Percentiles rank a stretch among this genome's conserved stretches.
phyloP scores from a whole-genome alignment of 1,284 basidiomycete species.

The Fomitopsis pinicola region DNA sequence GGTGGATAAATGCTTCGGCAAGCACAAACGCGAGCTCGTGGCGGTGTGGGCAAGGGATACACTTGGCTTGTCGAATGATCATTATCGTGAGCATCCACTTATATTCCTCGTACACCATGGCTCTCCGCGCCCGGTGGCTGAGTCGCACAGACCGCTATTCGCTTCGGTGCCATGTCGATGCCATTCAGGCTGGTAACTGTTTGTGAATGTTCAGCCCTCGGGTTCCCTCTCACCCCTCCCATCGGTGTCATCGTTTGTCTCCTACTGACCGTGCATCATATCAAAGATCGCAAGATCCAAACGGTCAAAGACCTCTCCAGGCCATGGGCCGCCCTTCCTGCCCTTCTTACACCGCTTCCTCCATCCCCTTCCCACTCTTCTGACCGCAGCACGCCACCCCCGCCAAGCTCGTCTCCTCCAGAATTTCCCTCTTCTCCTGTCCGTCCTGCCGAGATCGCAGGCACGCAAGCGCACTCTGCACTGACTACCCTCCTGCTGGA shows the following conservation, averaged over 20 bases:
- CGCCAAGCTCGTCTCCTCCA: constrained; percentile 1
- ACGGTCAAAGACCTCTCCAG: constrained; percentile 77
- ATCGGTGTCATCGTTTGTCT: background rate
- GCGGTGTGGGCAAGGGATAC: constrained; percentile 81
- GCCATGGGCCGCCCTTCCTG: constrained; percentile 56
- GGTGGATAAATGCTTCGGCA: constrained; percentile 55
- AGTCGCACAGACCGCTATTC: background rate
- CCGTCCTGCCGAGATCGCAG: constrained; percentile 4
- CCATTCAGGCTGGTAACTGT: background rate
- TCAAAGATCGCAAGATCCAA: constrained; percentile 55
- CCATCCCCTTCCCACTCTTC: constrained; percentile 13
- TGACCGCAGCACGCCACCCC: constrained; percentile 17
- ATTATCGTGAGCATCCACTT: constrained; percentile 53
- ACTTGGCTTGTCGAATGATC: constrained; percentile 51
- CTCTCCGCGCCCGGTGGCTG: background rate
- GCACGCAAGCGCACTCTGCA: constrained; percentile 44
- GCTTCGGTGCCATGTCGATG: background rate
- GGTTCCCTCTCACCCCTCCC: background rate
- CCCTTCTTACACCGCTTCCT: constrained; percentile 14
- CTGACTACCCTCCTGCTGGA: constrained; percentile 76
- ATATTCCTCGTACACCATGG: background rate
- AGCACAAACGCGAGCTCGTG: constrained; percentile 39
- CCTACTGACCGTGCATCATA: background rate
- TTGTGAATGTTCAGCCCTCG: background rate
- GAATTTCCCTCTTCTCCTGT: background rate